Base-by-base conservation (phyloP, 805 yeast species). In the Ogataea nonfermentans region DNA sequence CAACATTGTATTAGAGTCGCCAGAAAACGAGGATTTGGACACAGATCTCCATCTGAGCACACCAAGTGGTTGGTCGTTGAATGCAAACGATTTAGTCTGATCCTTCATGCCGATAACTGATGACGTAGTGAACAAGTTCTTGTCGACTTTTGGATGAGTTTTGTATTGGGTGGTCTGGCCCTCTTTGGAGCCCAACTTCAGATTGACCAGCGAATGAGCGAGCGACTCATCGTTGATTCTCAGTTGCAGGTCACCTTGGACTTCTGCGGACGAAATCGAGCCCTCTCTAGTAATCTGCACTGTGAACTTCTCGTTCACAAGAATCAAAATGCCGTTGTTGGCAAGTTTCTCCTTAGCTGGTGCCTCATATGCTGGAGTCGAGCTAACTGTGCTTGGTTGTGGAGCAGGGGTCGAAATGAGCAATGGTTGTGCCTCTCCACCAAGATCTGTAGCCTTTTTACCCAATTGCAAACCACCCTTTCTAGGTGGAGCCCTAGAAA, bases 71-170 rank as follows among this genome's bases (percentile, higher is more conserved):
- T 87, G 91, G 60, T 89, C 95, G 62, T 90, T 88, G 8, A 89
- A 73, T 27, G 98, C 98, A 77, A 93, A 90, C 24, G 89, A 77
- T 57, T 87, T 86, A 32, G 73, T 57, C 38, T 78, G 68, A 60
- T 90, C 95, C 59, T 85, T 86, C 56, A 90, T 74, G 0, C 84
- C 84, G 55, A 93, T 79, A 29, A 74, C 63, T 42, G 74, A 69
- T 11, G 69, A 62, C 10, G 73, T 59, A 31, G 74, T 71, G 62
- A 91, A 93, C 56, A 77, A 63, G 29, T 67, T 68, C 56, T 85
- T 82, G 66, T 93, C 97, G 49, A 93, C 95, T 60, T 91, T 90
- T 48, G 99, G 99, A 69, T 93, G 96, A 11, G 98, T 89, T 64
- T 90, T 90, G 70, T 77, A 93, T 57, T 83, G 89, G 32, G 79